Base-by-base conservation (phyloP, 148 eudicot species). In the Heliamphora exappendiculata region DNA sequence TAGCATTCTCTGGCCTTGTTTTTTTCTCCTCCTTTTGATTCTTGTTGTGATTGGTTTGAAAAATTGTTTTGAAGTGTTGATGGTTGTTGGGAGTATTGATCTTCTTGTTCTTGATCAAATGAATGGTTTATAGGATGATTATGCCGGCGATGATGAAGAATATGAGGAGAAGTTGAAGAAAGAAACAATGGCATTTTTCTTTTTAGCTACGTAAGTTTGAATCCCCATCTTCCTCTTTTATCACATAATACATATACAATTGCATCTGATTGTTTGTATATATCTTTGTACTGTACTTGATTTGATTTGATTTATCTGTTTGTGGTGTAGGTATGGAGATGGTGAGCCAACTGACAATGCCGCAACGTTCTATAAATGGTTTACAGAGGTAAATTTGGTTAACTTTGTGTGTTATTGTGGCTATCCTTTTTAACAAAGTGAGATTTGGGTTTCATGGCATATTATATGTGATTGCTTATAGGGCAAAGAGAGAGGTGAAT, bases 261-360 rank as follows among this genome's bases (percentile, higher is more conserved):
- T 60, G 7, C 19, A 79, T 49, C 2, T n/a, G 9, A 45, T 45
- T 58, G 14, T 58, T 42, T 17, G 45, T 34, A 22, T 66, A 24
- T 66, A 41, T 1, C n/a, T 39, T 6, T 12, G 66, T 50, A 20
- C 1, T 50, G 29, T 22, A 33, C 50, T 20, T 67, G 7, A 10
- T 5, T 55, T 22, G 4, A 5, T 68, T 14, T 31, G 39, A 16
- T 50, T 28, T 64, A 39, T 34, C 53, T 14, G 68, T 3, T 74
- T 74, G 67, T 80, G 79, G 74, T 85, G 84, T 79, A 95, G 99
- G 31, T 95, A 95, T 71, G 98, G 99, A 81, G 99, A 95, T 77
- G 99, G 99, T 37, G 99, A 95, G 85, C 99, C 99, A 53, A 95
- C 98, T 3, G 99, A 95, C 75, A 95, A 95, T 85, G 97, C 98